Percentiles rank a stretch among this genome's conserved stretches.
Conservation (phyloP, 176 grass and related monocot genomes). For the Elaeis guineensis region DNA sequence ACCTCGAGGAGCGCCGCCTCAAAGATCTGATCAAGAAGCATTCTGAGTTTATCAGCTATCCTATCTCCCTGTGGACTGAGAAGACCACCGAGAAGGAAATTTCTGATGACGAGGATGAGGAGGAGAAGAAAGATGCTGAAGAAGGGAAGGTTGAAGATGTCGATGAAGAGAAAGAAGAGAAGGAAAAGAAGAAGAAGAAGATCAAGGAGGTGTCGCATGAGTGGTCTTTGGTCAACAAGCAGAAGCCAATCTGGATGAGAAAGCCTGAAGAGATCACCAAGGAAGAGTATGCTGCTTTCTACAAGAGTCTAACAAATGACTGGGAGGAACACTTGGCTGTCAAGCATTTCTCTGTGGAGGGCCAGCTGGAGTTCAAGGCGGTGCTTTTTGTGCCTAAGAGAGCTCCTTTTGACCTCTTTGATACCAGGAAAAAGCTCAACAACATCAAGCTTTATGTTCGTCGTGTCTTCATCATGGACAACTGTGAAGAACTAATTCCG, state of each 20-base stretch:
- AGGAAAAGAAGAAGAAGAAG: constrained; percentile 2
- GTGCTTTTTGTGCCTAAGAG: constrained; percentile 3
- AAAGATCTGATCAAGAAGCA: constrained; percentile 11
- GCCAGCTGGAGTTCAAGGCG: constrained; percentile 5
- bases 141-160: constrained; percentile 8
- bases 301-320: constrained; percentile 5
- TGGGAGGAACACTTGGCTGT: constrained; percentile 5
- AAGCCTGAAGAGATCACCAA: constrained; percentile 9
- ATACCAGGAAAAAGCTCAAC: not conserved
- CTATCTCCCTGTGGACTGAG: constrained; percentile 5
- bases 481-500: constrained; percentile 4
- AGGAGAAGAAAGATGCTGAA: constrained; percentile 4
- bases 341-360: constrained; percentile 6
- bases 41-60: constrained; percentile 8
- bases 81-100: constrained; percentile 8
- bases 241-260: constrained; percentile 6
- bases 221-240: constrained; percentile 9
- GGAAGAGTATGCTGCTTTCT: constrained; percentile 8
- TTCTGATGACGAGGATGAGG: constrained; percentile 10
- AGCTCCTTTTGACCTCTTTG: constrained; percentile 10
- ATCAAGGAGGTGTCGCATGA: constrained; percentile 7
- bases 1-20: not conserved
- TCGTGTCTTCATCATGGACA: constrained; percentile 9
- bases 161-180: constrained; percentile 11
- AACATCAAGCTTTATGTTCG: constrained; percentile 9